A percentile compares a stretch with the other conserved stretches of the same genome.
These are phyloP conservation scores for Ophiosphaerella herpotricha DNA, from an alignment of 2,329 filamentous ascomycete species.

Conservation along the genomic window DNA sequence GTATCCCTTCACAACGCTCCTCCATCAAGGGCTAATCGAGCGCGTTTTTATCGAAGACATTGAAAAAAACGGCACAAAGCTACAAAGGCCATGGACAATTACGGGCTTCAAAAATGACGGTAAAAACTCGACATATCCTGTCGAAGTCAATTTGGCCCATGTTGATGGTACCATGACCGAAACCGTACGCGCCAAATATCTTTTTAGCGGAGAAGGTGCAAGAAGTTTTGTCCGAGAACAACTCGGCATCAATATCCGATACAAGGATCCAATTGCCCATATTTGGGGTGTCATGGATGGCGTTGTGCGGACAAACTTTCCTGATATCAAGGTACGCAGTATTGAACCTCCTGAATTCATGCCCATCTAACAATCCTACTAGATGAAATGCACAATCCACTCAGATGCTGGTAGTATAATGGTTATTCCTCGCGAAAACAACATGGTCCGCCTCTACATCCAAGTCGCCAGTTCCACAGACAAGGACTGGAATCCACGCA, in stretches of 20 bases:
- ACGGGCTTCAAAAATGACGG: slow-evolving; percentile 65
- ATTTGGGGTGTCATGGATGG: slow-evolving; percentile 72
- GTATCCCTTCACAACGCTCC: slow-evolving; percentile 66
- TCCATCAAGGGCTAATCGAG: slow-evolving; percentile 68
- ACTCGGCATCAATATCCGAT: slow-evolving; percentile 68
- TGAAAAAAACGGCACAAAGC: slow-evolving; percentile 59
- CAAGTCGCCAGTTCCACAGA: slow-evolving; percentile 68
- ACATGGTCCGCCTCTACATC: slow-evolving; percentile 60
- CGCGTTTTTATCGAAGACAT: slow-evolving; percentile 66
- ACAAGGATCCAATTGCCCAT: slow-evolving; percentile 67
- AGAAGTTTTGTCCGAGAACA: slow-evolving; percentile 64
- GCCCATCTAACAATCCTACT: not conserved
- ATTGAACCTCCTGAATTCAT: not conserved
- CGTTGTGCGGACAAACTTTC: slow-evolving; percentile 67
- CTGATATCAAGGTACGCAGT: slow-evolving; percentile 59
- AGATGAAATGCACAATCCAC: slow-evolving; percentile 72
- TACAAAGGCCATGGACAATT: slow-evolving; percentile 67
- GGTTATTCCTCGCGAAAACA: slow-evolving; percentile 62
- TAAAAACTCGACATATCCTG: slow-evolving; percentile 71
- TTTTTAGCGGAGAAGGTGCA: slow-evolving; percentile 67
- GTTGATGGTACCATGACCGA: slow-evolving; percentile 73
- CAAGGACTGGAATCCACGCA: slow-evolving; percentile 64
- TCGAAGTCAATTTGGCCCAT: slow-evolving; percentile 77
- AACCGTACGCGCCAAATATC: slow-evolving; percentile 65
- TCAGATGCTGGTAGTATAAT: slow-evolving; percentile 67